Evolutionary conservation across 805 yeast genomes (phyloP), one percentile per base, ranked within the genome.

Genomic region (Lipomyces chichibuensis): DNA sequence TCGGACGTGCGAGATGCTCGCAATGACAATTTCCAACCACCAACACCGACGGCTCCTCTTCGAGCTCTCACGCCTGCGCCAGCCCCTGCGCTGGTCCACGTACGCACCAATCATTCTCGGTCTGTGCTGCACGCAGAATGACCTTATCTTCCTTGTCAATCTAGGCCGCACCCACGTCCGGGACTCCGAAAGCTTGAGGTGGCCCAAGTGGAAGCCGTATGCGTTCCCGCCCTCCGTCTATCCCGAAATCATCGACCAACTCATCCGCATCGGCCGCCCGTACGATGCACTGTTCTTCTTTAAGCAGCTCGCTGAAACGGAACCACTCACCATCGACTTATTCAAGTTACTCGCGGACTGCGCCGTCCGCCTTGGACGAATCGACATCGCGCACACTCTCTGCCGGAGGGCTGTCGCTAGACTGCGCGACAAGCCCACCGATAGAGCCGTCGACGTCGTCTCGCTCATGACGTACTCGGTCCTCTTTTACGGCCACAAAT

Each of bases 61-160:
- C 29, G 65, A 62, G 46, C 52, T 62, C 54, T 32, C 58, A 4
- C 65, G 65, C 14, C 60, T 62, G 7, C 32, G 54, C 13, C 65
- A 62, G 61, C 62, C 65, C 2, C 32, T 62, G 23, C 17, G 20
- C 51, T n/a, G 43, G 23, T 8, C 43, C 32, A 11, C 9, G n/a
- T 51, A 51, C 53, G 20, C 33, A 54, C 32, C 37, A 23, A 23
- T 62, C 23, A n/a, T 25, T 57, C 13, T 27, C 17, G 7, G 32
- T 5, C 37, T 54, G 39, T 33, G 32, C 57, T 6, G 14, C 57
- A 25, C 3, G 20, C 32, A 59, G 8, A 39, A 32, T 25, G 55
- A 32, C 11, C 25, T 29, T 23, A 54, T 54, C 8, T 43, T 43
- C 20, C 49, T 43, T 1, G 49, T 43, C 23, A 8, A 43, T 43